phyloP scores from a whole-genome alignment of 73 alveolate species.

The Breviolum minutum region DNA sequence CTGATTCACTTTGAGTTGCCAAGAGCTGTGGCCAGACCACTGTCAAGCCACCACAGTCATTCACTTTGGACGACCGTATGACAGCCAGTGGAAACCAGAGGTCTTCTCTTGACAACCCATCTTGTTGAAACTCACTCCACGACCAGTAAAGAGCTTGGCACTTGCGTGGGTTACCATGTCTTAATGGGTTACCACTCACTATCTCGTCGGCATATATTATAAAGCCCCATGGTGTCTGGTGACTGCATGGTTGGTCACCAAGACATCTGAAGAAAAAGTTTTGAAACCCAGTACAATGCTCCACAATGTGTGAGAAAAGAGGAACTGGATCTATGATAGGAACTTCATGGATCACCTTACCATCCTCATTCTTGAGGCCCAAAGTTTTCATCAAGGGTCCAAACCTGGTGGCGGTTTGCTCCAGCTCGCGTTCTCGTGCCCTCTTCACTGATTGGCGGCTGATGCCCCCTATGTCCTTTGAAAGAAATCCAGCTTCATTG shows the following conservation, averaged over 20 bases:
- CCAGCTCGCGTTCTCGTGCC: not conserved
- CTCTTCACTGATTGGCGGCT: not conserved
- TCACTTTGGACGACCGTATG: not conserved
- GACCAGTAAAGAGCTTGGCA: not conserved
- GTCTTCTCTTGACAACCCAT: not conserved
- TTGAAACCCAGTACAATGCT: not conserved
- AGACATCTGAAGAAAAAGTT: not conserved
- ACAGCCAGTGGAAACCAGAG: not conserved
- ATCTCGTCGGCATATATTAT: not conserved
- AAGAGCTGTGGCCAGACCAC: not conserved
- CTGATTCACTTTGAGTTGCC: not conserved
- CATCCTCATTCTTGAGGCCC: not conserved
- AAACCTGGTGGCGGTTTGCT: not conserved
- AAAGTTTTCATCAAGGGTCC: not conserved
- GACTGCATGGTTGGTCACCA: not conserved
- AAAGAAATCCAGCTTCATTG: not conserved
- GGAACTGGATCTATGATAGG: not conserved
- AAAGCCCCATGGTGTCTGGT: not conserved
- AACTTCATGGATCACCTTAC: not conserved
- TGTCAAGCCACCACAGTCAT: not conserved
- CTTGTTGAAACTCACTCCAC: not conserved
- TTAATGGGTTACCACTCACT: not conserved
- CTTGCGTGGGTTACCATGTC: not conserved
- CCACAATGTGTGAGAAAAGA: not conserved
- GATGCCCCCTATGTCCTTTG: not conserved